phyloP scores from a whole-genome alignment of 2,329 filamentous ascomycete species.

The Hypocrella siamensis region DNA sequence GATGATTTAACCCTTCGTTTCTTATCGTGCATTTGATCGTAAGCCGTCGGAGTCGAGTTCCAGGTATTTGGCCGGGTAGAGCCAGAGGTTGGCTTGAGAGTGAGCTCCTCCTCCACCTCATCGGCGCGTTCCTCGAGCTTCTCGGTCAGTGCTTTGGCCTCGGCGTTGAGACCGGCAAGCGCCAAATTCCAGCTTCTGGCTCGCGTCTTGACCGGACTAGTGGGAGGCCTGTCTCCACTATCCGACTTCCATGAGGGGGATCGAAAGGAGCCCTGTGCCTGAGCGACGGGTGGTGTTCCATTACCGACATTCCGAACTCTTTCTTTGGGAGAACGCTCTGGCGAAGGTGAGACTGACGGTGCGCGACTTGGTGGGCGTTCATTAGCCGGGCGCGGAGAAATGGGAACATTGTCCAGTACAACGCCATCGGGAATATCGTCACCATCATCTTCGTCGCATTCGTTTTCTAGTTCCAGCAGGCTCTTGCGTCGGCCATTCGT shows the following conservation, averaged over 20 bases:
- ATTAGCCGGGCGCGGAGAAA: constrained; percentile 52
- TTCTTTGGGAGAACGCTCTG: constrained; percentile 34
- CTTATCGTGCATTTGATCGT: constrained; percentile 19
- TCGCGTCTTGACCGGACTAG: constrained; percentile 32
- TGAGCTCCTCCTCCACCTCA: constrained; percentile 30
- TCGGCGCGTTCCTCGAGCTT: constrained; percentile 68
- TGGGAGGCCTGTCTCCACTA: constrained; percentile 16
- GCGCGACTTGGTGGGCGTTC: constrained; percentile 39
- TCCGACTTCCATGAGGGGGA: constrained; percentile 39
- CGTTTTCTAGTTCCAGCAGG: constrained; percentile 53
- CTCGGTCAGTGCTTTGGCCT: constrained; percentile 60
- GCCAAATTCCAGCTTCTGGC: constrained; percentile 64
- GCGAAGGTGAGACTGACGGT: constrained; percentile 36
- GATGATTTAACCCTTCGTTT: constrained; percentile 48
- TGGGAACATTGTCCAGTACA: constrained; percentile 66
- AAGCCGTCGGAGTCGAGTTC: constrained; percentile 18
- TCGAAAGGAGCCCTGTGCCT: constrained; percentile 42
- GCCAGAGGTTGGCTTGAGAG: constrained; percentile 14
- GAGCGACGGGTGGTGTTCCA: constrained; percentile 43
- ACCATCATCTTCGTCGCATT: constrained; percentile 61
- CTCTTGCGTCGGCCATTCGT: constrained; percentile 49
- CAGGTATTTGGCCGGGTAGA: constrained; percentile 23
- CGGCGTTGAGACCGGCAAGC: constrained; percentile 50
- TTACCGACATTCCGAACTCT: constrained; percentile 43
- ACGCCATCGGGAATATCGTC: constrained; percentile 68